Conservation (phyloP, 176 grass and related monocot genomes). For the Musa itinerans region DNA sequence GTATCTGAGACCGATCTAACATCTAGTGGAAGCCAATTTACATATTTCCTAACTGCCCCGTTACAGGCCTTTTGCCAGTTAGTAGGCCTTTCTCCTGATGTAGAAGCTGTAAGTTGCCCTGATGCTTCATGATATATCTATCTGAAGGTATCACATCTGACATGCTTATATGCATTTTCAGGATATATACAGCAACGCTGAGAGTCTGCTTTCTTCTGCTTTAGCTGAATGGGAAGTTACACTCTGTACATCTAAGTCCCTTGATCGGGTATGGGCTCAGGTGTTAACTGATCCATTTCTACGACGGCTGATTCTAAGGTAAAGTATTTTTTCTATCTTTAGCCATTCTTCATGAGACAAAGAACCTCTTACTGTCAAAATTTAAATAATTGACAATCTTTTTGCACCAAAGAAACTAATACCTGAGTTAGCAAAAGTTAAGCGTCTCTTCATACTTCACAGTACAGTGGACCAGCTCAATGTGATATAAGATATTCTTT, state of each 20-base stretch:
- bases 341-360: neutral
- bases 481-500: too few relatives aligned
- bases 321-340: neutral
- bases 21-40: slow-evolving; percentile 71
- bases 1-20: slow-evolving; percentile 45
- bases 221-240: slow-evolving; percentile 79
- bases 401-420: neutral
- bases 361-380: neutral
- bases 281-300: slow-evolving; percentile 87
- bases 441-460: too few relatives aligned
- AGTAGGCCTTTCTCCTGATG: slow-evolving; percentile 62
- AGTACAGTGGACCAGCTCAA: too few relatives aligned
- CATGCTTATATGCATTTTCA: slow-evolving; percentile 32
- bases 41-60: slow-evolving; percentile 89
- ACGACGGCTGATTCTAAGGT: slow-evolving; percentile 81
- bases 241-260: slow-evolving; percentile 51
- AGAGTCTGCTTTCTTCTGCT: slow-evolving; percentile 65
- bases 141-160: neutral
- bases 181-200: slow-evolving; percentile 52
- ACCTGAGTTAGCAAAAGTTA: too few relatives aligned
- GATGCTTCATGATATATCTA: slow-evolving; percentile 10
- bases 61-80: slow-evolving; percentile 93
- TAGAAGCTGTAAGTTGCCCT: slow-evolving; percentile 42
- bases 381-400: neutral
- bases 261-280: slow-evolving; percentile 75